Percentiles rank a stretch among this genome's conserved stretches.
These are phyloP conservation scores for Aspergillus affinis DNA, from an alignment of 495 filamentous ascomycete genomes.

Conservation along the genomic window DNA sequence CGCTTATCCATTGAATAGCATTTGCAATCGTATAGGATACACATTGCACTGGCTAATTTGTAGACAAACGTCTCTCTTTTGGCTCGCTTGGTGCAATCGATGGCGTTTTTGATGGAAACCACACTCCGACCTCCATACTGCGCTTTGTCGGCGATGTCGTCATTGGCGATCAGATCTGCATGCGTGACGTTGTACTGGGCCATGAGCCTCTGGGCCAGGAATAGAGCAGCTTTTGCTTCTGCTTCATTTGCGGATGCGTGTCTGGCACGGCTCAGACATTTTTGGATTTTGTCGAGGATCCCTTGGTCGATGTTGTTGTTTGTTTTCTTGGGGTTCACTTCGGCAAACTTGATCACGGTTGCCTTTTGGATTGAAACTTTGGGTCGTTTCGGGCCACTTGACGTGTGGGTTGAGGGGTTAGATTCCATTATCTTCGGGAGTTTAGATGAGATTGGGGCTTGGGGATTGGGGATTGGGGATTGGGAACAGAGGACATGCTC, in stretches of 20 bases:
- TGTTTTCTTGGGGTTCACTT: slow-evolving; percentile 1
- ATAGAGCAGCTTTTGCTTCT: slow-evolving; percentile 30
- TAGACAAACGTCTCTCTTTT: slow-evolving; percentile 5
- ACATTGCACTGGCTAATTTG: slow-evolving; percentile 2
- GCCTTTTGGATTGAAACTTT: slow-evolving; percentile 3
- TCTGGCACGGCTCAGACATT: slow-evolving; percentile 28
- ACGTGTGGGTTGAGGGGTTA: slow-evolving; percentile 2
- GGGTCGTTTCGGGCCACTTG: neutral
- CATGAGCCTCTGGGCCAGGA: slow-evolving; percentile 29
- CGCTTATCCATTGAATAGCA: slow-evolving; percentile 1
- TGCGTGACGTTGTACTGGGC: too few relatives aligned
- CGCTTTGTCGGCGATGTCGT: slow-evolving; percentile 23
- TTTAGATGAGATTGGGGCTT: neutral
- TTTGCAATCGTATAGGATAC: slow-evolving; percentile 9
- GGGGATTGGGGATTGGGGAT: neutral
- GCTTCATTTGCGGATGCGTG: slow-evolving; percentile 23
- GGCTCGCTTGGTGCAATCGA: neutral
- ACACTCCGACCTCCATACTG: slow-evolving; percentile 24
- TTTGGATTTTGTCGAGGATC: slow-evolving; percentile 31
- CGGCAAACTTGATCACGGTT: slow-evolving; percentile 10
- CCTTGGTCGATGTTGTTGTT: slow-evolving; percentile 10
- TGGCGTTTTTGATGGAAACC: slow-evolving; percentile 12
- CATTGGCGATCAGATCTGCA: slow-evolving; percentile 7
- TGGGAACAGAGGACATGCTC: neutral
- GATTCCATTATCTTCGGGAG: slow-evolving; percentile 1